Base-by-base conservation (phyloP, 305 asterid genomes). In the Solanum aculeatissimum region DNA sequence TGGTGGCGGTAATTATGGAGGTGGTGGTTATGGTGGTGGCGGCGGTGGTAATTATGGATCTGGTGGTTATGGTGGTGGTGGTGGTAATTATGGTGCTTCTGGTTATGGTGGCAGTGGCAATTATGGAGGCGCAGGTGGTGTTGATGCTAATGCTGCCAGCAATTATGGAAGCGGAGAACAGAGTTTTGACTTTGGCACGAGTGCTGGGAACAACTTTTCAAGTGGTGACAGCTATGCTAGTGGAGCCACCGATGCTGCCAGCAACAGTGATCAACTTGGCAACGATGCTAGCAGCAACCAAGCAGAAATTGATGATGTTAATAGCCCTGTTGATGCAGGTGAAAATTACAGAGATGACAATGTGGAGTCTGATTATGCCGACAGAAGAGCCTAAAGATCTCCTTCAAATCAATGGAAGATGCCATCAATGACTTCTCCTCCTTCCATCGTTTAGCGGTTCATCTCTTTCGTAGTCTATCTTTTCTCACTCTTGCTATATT, bases 381-480 rank as follows among this genome's bases (percentile, higher is more conserved):
- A 87, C 77, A 89, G 86, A 89, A 89, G 92, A 85, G 91, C 88
- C 42, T 87, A 53, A 86, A 82, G 62, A 35, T 38, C 57, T 65
- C 35, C 35, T 29, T 84, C 32, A 82, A 38, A 49, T 8, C 47
- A n/a, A 82, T 45, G 58, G 78, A 82, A 82, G 85, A 82, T 65
- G 66, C 40, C 13, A 7, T 66, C 38, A 66, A 65, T 65, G 66
- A 58, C 13, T 2, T 66, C 38, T 49, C 49, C 54, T 70, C 51
- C 43, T 29, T 43, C 66, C 15, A 15, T 66, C 51, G 45, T 51
- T 82, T 27, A 27, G 16, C 68, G 53, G 83, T 27, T 69, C 43
- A 69, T n/a, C 45, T 77, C 23, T 74, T 74, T 74, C 60, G 4
- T 15, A 8, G 16, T 23, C 15, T 25, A 15, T 12, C 42, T 3